Base-by-base conservation (phyloP, 108 stramenopile genomes). In the Parmales sp. region DNA sequence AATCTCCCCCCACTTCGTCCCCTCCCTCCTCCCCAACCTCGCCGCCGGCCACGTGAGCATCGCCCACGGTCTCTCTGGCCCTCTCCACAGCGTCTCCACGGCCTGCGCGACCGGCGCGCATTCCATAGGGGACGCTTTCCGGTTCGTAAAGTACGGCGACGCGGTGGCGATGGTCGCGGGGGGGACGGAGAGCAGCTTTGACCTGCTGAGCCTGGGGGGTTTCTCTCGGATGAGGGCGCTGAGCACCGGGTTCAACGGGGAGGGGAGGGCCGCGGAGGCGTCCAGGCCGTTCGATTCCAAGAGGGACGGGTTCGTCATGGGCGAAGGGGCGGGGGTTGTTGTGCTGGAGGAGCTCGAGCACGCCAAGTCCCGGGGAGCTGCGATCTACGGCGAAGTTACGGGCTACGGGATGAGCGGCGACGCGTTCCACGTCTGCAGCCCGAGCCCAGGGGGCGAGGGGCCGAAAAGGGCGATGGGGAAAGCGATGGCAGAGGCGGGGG, bases 61-160 rank as follows among this genome's bases (percentile, higher is more conserved):
- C 8, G 77, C 82, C 29, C 74, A 80, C 72, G 74, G 76, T 25
- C 66, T 95, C 19, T 64, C 46, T 28, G 97, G 97, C 43, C 97
- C 97, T 3, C 94, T 90, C 74, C 74, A 82, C 16, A 60, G 83
- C 18, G 80, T 79, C 19, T 82, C 92, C 37, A 94, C 95, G 3
- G 97, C 97, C 0, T 98, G 97, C 74, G 95, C 97, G 20, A 88
- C 89, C 0, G 93, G 95, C 4, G 85, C 92, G 20, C 91, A 93
- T 64, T 82, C 94, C 37, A 90, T 98, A 43, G 94, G 93, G 1
- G 94, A 95, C 37, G 95, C 93, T 1, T 78, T 89, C 70, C 73
- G 93, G 67, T 80, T 84, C 64, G 89, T 98, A 38, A 82, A 78
- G 63, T 70, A 73, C 31, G 91, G 91, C 19, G 80, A 83, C 50